Evolutionary conservation across 1,284 basidiomycete genomes (phyloP).

Genomic region (Quambalaria eucalypti): DNA sequence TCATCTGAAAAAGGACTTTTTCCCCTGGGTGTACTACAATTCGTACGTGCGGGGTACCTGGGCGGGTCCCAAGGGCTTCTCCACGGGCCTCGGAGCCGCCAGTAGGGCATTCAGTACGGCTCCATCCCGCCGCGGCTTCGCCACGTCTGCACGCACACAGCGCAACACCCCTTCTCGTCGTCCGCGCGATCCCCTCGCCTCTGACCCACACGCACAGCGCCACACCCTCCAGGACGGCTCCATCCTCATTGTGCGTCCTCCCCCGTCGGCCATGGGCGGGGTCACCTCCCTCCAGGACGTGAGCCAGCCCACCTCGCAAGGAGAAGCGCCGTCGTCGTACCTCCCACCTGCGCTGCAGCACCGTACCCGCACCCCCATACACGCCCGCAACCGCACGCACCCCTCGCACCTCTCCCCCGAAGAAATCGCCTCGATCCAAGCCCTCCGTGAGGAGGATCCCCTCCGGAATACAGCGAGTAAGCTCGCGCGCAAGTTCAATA

Average conservation of each 20-base stretch:
- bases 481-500: constrained; percentile 32
- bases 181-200: constrained; percentile 37
- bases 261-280: too few relatives aligned
- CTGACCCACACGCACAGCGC: constrained; percentile 20
- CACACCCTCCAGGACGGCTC: constrained; percentile 30
- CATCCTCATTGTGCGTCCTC: constrained; percentile 34
- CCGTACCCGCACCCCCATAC: neutral
- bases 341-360: neutral
- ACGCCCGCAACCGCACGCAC: neutral
- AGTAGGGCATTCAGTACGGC: too few relatives aligned
- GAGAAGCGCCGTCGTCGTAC: neutral
- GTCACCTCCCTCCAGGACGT: too few relatives aligned
- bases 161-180: constrained; percentile 38
- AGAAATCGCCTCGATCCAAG: constrained; percentile 33
- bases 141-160: constrained; percentile 13
- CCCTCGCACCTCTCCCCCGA: constrained; percentile 12
- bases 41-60: constrained; percentile 61
- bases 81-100: neutral
- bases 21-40: constrained; percentile 82
- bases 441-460: constrained; percentile 26
- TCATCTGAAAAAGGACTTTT: constrained; percentile 82
- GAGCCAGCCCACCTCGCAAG: neutral
- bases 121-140: constrained; percentile 11
- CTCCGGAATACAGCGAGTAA: constrained; percentile 20
- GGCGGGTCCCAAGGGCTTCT: constrained; percentile 40